Evolutionary conservation across 306 rosid genomes (phyloP).

Genomic region (cucumber (Cucumis sativus)): DNA sequence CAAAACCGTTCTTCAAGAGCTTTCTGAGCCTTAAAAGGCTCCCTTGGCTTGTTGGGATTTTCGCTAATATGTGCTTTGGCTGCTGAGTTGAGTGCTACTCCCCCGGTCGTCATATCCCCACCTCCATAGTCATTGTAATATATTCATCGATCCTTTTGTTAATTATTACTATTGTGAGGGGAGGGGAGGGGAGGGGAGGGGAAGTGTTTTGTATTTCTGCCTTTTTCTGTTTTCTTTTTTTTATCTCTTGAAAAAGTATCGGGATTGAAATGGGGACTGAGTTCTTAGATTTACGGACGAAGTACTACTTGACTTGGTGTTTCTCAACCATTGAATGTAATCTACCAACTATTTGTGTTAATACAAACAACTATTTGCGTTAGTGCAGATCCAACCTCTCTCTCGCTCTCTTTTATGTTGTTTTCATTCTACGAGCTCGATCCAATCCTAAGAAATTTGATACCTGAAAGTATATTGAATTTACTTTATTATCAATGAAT

Average conservation of each 20-base stretch:
- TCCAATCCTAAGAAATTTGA: not conserved
- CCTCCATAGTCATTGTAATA: not conserved
- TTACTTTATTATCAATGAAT: not conserved
- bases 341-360: constrained; percentile 1
- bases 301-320: not conserved
- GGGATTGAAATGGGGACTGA: not conserved
- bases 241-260: not conserved
- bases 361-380: constrained; percentile 3
- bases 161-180: not conserved
- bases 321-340: not conserved
- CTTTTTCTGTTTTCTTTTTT: too few relatives aligned
- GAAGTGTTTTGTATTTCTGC: not conserved
- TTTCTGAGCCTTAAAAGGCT: not conserved
- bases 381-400: not conserved
- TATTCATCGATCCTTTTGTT: not conserved
- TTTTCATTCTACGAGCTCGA: not conserved
- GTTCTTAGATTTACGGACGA: not conserved
- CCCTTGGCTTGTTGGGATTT: not conserved
- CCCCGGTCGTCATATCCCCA: not conserved
- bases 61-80: constrained; percentile 1
- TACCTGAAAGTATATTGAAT: not conserved
- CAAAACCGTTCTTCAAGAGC: not conserved
- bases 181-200: not conserved
- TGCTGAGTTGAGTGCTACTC: not conserved
- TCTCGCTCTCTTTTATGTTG: not conserved